These are phyloP conservation scores for Piper betle DNA, from an alignment of 164 flowering plant genomes.

Conservation along the genomic window DNA sequence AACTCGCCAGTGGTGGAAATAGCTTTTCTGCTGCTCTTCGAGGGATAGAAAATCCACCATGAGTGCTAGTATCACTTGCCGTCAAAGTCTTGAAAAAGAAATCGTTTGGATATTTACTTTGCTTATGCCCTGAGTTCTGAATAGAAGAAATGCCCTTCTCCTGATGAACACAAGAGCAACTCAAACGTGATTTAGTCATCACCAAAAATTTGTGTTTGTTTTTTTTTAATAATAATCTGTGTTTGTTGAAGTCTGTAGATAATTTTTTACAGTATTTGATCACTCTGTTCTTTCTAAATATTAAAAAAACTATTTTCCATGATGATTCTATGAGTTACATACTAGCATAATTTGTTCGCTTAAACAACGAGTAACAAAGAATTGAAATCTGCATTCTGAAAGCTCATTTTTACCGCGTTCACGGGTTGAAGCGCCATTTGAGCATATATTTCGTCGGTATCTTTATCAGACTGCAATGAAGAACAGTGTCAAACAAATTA, in stretches of 20 bases:
- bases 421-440: slow-evolving; percentile 98
- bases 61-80: slow-evolving; percentile 98
- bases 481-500: neutral
- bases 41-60: slow-evolving; percentile 99
- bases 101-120: slow-evolving; percentile 83
- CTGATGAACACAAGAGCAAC: slow-evolving; percentile 17
- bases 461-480: slow-evolving; percentile 69
- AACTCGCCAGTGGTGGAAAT: slow-evolving; percentile 73
- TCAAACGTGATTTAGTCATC: too few species aligned
- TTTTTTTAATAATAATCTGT: too few species aligned
- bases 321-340: too few species aligned
- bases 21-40: slow-evolving; percentile 99
- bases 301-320: too few species aligned
- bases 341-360: too few species aligned
- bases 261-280: too few species aligned
- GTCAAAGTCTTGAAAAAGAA: slow-evolving; percentile 98
- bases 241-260: too few species aligned
- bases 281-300: too few species aligned
- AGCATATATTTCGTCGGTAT: slow-evolving; percentile 92
- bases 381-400: neutral
- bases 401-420: slow-evolving; percentile 49
- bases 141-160: slow-evolving; percentile 73
- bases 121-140: slow-evolving; percentile 59
- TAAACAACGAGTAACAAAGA: too few species aligned
- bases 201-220: too few species aligned